Base-by-base conservation (phyloP, 2,329 filamentous ascomycete species). In the Cladosporium sp. region DNA sequence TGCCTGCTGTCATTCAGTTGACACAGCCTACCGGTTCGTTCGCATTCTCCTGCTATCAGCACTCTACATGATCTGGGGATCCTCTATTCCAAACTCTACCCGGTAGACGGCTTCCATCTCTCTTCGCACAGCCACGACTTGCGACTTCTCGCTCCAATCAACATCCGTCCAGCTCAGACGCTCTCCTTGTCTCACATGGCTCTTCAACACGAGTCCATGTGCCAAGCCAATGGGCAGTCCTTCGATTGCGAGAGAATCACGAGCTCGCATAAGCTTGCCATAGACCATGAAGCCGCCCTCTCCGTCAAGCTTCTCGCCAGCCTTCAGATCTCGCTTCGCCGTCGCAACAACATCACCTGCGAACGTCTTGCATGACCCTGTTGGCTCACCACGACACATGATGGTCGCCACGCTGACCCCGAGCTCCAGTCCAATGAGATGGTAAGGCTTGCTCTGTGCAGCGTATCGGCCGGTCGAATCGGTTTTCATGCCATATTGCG, bases 251-350 rank as follows among this genome's bases (percentile, higher is more conserved):
- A 78, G 68, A 2, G 74, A 77, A 20, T 70, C 68, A 48, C 69
- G 65, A 0, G 75, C 74, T 2, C 71, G 71, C 71, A 75, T 74
- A 8, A 78, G 65, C 58, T 72, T 75, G 7, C 77, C 76, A 59
- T 76, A 77, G 9, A 77, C 76, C 61, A 74, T 77, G 63, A 73
- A 78, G 2, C 76, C 76, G 15, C 75, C 76, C 60, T 77, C 75
- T 2, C 74, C 75, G 58, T 78, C 77, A 0, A 78, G 68, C 65
- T 72, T 75, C 66, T 78, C 77, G 39, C 73, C 75, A 12, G 70
- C 70, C 48, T 73, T 69, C n/a, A 78, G 68, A 57, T 78, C 74
- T 9, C 74, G 69, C 67, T 78, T 78, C 22, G 76, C 75, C 3
- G 75, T 78, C 4, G 77, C 76, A 8, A 78, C 74, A n/a, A 77